Evolutionary conservation across 352 stramenopile species (phyloP).

Genomic region (Plasmopara muralis): DNA sequence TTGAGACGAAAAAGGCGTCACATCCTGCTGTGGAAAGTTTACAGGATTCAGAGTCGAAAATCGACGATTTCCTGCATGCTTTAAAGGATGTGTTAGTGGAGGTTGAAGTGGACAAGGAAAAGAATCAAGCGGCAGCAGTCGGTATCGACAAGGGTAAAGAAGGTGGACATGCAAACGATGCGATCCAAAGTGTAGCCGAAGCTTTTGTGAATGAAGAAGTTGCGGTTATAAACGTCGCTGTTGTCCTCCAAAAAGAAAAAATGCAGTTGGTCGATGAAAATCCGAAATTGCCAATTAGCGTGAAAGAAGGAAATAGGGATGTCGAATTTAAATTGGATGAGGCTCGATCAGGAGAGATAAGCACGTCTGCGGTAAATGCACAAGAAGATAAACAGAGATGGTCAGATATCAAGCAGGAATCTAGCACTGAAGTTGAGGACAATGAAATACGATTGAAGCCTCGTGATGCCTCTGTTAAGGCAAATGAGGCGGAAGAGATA

Average conservation of each 20-base stretch:
- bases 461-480: too few relatives aligned
- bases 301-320: constrained; percentile 2
- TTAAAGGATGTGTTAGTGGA: not conserved
- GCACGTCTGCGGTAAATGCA: not conserved
- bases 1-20: constrained; percentile 4
- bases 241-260: constrained; percentile 1
- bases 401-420: too few relatives aligned
- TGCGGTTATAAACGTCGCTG: not conserved
- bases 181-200: too few relatives aligned
- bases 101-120: constrained; percentile 1
- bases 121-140: not conserved
- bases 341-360: constrained; percentile 1
- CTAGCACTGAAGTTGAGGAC: too few relatives aligned
- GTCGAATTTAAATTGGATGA: constrained; percentile 4
- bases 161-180: too few relatives aligned
- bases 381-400: too few relatives aligned
- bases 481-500: too few relatives aligned
- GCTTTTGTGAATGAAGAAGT: not conserved
- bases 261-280: constrained; percentile 2
- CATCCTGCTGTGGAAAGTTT: constrained; percentile 1
- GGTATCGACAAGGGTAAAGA: not conserved
- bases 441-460: too few relatives aligned
- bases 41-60: not conserved
- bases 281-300: not conserved
- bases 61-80: not conserved